Evolutionary conservation across 768 basidiomycete species (phyloP), one percentile per base, ranked within the genome.

Genomic region (Phlegmacium glaucopus): DNA sequence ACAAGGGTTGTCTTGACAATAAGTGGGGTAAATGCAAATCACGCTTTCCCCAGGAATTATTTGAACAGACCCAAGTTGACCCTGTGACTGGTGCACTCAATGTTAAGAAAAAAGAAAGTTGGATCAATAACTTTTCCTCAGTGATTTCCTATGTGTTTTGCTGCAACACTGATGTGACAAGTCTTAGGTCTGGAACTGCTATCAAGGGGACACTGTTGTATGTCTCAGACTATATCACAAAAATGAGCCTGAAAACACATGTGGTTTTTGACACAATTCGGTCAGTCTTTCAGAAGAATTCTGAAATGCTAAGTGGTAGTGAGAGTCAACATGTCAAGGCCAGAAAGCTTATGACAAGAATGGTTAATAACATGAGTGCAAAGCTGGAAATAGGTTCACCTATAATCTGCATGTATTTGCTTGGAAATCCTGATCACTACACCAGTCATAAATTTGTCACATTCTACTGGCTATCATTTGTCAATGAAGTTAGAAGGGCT

Each of bases 141-240:
- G 22, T 47, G 0, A 4, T 74, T 1, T 64, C 67, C 1, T 72
- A 71, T 52, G 17, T 70, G 0, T n/a, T 71, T 3, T 35, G 66
- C 7, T 70, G 67, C 42, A 75, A 75, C 42, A 66, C 69, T 6
- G 70, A 74, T 57, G 61, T 69, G 0, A 68, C 69, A 0, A 64
- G 64, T 45, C 41, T 74, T 1, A 41, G 65, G 13, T 72, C 69
- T 15, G 72, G 72, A 0, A 74, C n/a, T n/a, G n/a, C n/a, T n/a
- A n/a, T n/a, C n/a, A n/a, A n/a, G n/a, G n/a, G n/a, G n/a, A n/a
- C n/a, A 3, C 48, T 72, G 0, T 54, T 63, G 16, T 74, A 74
- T 57, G 60, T 73, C 0, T 61, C 72, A 4, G 71, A 77, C 32
- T 77, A 77, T 52, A 61, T 76, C 0, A 73, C 70, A 0, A 77